These are phyloP conservation scores for Kodamaea alishanica DNA, from an alignment of 1,139 yeast genomes.

Conservation along the genomic window DNA sequence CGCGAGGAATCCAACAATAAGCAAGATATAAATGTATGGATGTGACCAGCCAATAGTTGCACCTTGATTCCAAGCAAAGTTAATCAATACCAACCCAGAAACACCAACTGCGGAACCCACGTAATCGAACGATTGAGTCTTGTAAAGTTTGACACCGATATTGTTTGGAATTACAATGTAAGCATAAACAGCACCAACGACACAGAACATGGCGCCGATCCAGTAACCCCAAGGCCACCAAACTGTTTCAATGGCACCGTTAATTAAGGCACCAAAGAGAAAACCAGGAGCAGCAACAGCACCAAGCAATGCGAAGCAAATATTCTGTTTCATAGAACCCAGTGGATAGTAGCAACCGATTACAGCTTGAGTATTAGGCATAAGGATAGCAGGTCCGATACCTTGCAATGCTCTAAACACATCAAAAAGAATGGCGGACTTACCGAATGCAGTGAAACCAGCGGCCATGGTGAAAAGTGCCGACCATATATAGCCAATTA, in stretches of 20 bases:
- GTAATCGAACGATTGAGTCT: constrained; percentile 36
- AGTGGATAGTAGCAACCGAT: constrained; percentile 48
- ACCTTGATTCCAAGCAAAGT: constrained; percentile 61
- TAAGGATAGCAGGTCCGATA: constrained; percentile 52
- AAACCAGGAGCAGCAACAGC: constrained; percentile 62
- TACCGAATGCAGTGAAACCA: constrained; percentile 44
- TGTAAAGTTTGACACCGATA: constrained; percentile 21
- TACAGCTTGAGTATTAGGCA: constrained; percentile 57
- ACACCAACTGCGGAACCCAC: constrained; percentile 47
- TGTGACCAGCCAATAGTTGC: constrained; percentile 56
- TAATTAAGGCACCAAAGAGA: constrained; percentile 46
- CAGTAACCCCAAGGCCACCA: constrained; percentile 63
- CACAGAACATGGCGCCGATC: constrained; percentile 38
- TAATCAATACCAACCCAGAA: constrained; percentile 46
- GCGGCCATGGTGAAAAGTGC: constrained; percentile 47
- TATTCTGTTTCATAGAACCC: constrained; percentile 35
- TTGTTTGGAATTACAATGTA: constrained; percentile 42
- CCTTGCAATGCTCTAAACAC: constrained; percentile 59
- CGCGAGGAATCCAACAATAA: constrained; percentile 44
- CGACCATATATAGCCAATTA: constrained; percentile 48
- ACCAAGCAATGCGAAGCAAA: constrained; percentile 49
- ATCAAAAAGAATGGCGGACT: constrained; percentile 42
- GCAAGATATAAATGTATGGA: constrained; percentile 47
- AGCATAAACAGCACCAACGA: constrained; percentile 26
- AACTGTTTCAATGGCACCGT: constrained; percentile 37